Evolutionary conservation across 345 rosid genomes (phyloP).

Genomic region (Euphorbia peplus): DNA sequence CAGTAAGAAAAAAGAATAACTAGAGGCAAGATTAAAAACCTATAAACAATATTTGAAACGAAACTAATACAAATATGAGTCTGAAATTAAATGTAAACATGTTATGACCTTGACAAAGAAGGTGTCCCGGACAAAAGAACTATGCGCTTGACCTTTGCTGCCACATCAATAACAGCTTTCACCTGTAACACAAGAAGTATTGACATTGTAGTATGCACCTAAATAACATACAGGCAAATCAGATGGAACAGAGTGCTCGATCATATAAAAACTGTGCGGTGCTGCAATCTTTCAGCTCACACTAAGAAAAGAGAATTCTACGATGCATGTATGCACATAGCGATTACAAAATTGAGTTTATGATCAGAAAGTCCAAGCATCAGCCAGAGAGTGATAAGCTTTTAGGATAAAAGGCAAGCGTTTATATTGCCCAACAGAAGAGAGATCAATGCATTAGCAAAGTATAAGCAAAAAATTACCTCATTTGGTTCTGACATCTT

Average conservation of each 20-base stretch:
- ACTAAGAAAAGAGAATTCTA: neutral
- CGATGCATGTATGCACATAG: neutral
- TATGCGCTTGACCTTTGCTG: slow-evolving; percentile 64
- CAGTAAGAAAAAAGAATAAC: neutral
- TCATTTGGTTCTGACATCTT: slow-evolving; percentile 67
- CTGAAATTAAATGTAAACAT: neutral
- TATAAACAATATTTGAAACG: neutral
- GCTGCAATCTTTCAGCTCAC: neutral
- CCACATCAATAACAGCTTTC: slow-evolving; percentile 75
- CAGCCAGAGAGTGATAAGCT: neutral
- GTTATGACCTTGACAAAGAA: slow-evolving; percentile 90
- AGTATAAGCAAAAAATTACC: slow-evolving; percentile 37
- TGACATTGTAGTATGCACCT: neutral
- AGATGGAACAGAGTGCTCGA: neutral
- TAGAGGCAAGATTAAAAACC: neutral
- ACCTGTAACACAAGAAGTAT: slow-evolving; percentile 43
- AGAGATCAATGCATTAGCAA: slow-evolving; percentile 2
- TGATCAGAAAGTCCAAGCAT: neutral
- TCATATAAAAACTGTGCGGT: neutral
- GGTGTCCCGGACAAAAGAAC: slow-evolving; percentile 94
- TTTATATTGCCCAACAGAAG: slow-evolving; percentile 6
- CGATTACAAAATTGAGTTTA: neutral
- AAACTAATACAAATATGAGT: slow-evolving; percentile 9
- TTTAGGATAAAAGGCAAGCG: neutral
- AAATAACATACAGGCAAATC: neutral